A percentile compares a stretch with the other conserved stretches of the same genome.
Conservation (phyloP, 2,329 filamentous ascomycete genomes). For the Cladophialophora chaetospira region DNA sequence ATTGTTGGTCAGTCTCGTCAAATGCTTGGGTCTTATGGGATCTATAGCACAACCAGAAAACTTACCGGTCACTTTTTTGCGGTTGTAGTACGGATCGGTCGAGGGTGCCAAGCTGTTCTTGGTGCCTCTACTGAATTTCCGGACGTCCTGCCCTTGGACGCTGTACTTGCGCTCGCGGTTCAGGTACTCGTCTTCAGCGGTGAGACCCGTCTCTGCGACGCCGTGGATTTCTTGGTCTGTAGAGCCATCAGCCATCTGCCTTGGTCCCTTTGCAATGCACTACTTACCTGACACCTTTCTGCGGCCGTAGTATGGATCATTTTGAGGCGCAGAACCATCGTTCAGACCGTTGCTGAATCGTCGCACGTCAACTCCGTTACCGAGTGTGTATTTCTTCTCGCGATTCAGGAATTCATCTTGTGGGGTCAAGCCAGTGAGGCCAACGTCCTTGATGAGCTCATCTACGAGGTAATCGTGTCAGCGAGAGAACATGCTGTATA, state of each 20-base stretch:
- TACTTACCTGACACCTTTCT: conserved; percentile 29
- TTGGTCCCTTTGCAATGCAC: neutral
- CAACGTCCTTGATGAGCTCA: conserved; percentile 31
- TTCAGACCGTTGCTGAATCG: conserved; percentile 30
- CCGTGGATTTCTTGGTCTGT: conserved; percentile 26
- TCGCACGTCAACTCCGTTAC: conserved; percentile 30
- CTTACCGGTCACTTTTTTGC: conserved; percentile 29
- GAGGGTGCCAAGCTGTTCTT: conserved; percentile 26
- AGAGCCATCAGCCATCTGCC: conserved; percentile 3
- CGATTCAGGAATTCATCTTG: conserved; percentile 32
- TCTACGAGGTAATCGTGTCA: conserved; percentile 16
- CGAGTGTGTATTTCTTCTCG: conserved; percentile 30
- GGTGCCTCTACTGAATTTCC: conserved; percentile 29
- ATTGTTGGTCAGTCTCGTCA: too few relatives aligned
- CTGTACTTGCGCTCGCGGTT: conserved; percentile 33
- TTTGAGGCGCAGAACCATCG: conserved; percentile 26
- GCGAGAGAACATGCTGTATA: neutral
- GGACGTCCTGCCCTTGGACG: conserved; percentile 29
- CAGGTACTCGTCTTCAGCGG: conserved; percentile 30
- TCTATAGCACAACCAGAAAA: neutral
- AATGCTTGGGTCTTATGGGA: too few relatives aligned
- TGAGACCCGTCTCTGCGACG: conserved; percentile 30
- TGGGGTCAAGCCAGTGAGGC: conserved; percentile 26
- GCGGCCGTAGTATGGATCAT: conserved; percentile 32
- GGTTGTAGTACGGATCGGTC: conserved; percentile 31